Conservation (phyloP, 78 protist genomes). For the Capsaspora owczarzaki region DNA sequence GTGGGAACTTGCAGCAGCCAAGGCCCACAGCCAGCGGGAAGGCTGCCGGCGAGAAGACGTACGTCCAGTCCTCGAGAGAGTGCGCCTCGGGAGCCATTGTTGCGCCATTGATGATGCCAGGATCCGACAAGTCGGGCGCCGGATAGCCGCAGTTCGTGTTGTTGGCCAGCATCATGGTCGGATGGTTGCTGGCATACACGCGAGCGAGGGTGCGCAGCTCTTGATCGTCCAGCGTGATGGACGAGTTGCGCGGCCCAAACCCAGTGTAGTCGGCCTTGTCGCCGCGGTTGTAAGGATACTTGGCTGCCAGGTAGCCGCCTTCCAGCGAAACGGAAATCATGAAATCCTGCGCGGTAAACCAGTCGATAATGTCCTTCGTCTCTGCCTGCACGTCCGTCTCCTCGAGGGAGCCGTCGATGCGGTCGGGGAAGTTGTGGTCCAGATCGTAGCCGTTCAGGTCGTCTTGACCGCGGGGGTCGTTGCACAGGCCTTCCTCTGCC, state of each 20-base stretch:
- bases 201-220: slow-evolving; percentile 40
- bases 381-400: neutral
- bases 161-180: neutral
- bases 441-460: neutral
- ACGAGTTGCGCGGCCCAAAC: neutral
- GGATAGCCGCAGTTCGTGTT: too few relatives aligned
- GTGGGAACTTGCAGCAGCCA: neutral
- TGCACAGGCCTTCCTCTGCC: neutral
- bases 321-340: neutral
- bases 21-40: neutral
- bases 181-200: neutral
- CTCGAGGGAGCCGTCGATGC: neutral
- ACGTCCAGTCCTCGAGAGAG: neutral
- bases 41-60: neutral
- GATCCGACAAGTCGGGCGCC: too few relatives aligned
- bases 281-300: neutral
- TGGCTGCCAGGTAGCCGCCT: neutral
- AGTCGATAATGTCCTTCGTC: neutral
- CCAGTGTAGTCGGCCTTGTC: too few relatives aligned
- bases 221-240: slow-evolving; percentile 41
- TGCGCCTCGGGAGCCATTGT: neutral
- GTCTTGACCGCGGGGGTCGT: neutral
- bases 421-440: slow-evolving; percentile 50
- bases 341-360: neutral
- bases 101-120: neutral